These are phyloP conservation scores for Maudiozyma bulderi DNA, from an alignment of 805 yeast species.

Conservation along the genomic window DNA sequence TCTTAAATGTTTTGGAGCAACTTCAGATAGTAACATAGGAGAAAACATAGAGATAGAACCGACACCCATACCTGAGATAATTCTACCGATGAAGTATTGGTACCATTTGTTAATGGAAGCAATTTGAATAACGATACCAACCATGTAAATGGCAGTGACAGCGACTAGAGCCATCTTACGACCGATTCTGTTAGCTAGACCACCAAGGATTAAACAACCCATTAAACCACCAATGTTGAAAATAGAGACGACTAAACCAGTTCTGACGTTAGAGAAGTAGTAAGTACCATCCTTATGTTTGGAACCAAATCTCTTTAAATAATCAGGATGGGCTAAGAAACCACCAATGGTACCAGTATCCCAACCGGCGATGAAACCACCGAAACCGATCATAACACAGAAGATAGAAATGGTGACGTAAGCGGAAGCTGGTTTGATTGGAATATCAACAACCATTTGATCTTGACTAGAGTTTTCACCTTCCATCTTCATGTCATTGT, in stretches of 20 bases:
- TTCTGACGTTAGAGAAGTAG: conserved; percentile 35
- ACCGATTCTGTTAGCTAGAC: conserved; percentile 51
- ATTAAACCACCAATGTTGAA: conserved; percentile 63
- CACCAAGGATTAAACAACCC: conserved; percentile 68
- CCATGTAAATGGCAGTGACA: conserved; percentile 50
- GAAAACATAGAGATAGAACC: conserved; percentile 70
- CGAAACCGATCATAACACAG: conserved; percentile 34
- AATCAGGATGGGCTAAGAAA: conserved; percentile 52
- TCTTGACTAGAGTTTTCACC: background rate
- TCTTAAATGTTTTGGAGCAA: conserved; percentile 42
- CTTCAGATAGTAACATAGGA: conserved; percentile 52
- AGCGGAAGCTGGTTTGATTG: conserved; percentile 3
- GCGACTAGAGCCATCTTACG: conserved; percentile 54
- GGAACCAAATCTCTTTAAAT: conserved; percentile 42
- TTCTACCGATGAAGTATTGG: conserved; percentile 55
- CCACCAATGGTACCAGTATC: conserved; percentile 51
- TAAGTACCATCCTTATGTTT: conserved; percentile 30
- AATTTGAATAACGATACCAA: conserved; percentile 54
- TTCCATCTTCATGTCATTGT: background rate
- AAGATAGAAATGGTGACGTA: conserved; percentile 13
- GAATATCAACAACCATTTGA: background rate
- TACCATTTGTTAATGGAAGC: conserved; percentile 44
- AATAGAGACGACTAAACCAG: conserved; percentile 43
- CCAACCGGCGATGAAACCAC: conserved; percentile 1
- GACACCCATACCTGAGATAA: conserved; percentile 66